These are phyloP conservation scores for Fraxinus pennsylvanica DNA, from an alignment of 257 asterid species.

Conservation along the genomic window DNA sequence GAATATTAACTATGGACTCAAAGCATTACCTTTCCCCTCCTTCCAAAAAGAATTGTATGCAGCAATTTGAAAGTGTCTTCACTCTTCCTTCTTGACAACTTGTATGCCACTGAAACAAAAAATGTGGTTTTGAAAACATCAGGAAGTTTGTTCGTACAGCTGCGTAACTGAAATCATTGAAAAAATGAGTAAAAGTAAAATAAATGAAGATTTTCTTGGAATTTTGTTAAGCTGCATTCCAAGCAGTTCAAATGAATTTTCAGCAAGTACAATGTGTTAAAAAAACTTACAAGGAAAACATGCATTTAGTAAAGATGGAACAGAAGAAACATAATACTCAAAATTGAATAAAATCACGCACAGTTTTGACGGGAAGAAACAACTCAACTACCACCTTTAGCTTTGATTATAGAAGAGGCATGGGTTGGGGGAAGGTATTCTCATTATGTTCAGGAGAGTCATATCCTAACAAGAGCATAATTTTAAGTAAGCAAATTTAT, in stretches of 20 bases:
- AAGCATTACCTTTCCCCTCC: constrained; percentile 82
- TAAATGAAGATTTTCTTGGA: not conserved
- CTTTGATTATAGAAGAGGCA: not conserved
- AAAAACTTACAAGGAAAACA: not conserved
- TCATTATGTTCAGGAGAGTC: not conserved
- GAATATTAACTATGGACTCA: constrained; percentile 7
- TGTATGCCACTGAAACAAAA: constrained; percentile 68
- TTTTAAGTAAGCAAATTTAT: not conserved
- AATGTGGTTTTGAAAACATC: constrained; percentile 22
- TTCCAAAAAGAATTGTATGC: constrained; percentile 72
- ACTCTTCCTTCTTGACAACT: constrained; percentile 73
- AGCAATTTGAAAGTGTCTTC: constrained; percentile 78
- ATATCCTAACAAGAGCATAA: not conserved
- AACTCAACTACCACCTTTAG: not conserved
- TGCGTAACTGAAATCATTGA: constrained; percentile 15
- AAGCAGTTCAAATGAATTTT: not conserved
- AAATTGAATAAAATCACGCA: not conserved
- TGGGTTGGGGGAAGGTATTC: not conserved
- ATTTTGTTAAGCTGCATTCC: not conserved
- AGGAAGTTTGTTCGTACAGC: constrained; percentile 22
- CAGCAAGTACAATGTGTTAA: too few relatives aligned
- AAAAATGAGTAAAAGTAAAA: not conserved
- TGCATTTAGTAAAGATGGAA: not conserved
- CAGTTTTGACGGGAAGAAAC: not conserved
- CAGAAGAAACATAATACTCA: not conserved